Evolutionary conservation across 805 yeast genomes (phyloP), one percentile per base, ranked within the genome.

Genomic region (Saccharomycopsis fibuligera): DNA sequence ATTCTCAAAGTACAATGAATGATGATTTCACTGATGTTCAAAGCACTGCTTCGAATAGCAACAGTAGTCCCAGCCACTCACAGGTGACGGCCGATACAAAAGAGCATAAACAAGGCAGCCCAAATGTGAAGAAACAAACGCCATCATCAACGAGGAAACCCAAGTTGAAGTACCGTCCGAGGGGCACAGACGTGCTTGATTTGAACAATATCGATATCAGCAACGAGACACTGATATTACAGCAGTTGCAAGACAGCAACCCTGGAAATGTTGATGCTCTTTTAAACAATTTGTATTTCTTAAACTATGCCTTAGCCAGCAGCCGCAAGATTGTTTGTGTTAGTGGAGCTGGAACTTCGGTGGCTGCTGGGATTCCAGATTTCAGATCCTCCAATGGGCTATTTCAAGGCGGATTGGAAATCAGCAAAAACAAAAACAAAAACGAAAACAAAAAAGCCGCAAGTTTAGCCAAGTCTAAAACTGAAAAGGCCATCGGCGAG

Each of bases 341-440:
- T 25, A 78, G 90, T 1, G 97, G 97, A 9, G 97, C 97, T 16
- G 96, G 96, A 2, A 78, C 86, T 17, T 86, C 96, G 10, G 93
- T 90, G 47, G 83, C 85, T 25, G 87, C 95, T 1, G 96, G 96
- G 3, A 89, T 88, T 35, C 96, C 96, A 3, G 93, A 84, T 58
- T 84, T 88, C 60, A 68, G 96, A 60, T 84, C 95, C 5, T 76
- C 87, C 1, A 68, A 79, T 51, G 96, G 96, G 1, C 70, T 89
- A 42, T 86, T 89, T 60, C 75, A 77, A 48, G 76, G 77, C 12
- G 62, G 78, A 35, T 67, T 69, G 37, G 55, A 60, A 1, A 59
- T 65, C 9, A 36, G n/a, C n/a, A n/a, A n/a, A n/a, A n/a, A n/a
- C n/a, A 47, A 25, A 39, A 30, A 19, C n/a, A 33, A 16, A 19